Base-by-base conservation (phyloP, 75 land plant species). In the Pinus taeda region DNA sequence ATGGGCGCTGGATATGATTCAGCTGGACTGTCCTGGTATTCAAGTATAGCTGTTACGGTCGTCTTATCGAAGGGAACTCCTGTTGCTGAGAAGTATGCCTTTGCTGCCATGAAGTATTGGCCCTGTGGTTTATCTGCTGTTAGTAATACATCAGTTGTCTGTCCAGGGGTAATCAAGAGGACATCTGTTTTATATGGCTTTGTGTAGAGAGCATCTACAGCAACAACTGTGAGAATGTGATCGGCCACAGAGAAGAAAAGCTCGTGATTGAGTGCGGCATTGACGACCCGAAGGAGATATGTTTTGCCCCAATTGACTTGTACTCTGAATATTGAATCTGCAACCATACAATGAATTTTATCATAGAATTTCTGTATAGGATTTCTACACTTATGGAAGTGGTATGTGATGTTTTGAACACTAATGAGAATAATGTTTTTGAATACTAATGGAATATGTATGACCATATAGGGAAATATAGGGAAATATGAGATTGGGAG, bases 201-300 rank as follows among this genome's bases (percentile, higher is more conserved):
- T n/a, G 69, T 67, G 63, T 82, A 85, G 20, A 49, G 49, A 30
- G 71, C 80, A 59, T 85, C 86, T 21, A 59, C 33, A 7, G 61
- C 85, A 59, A 85, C 87, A 17, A 85, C 87, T 21, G 80, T 82
- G 22, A 85, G 71, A 12, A 36, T 69, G 75, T 85, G 87, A 8
- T 64, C 63, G n/a, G 87, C 87, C n/a, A 85, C 39, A 12, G 62
- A 58, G 45, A 85, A 67, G 81, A 78, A 85, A 13, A 78, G 24
- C 12, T 61, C 67, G 22, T 75, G 39, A 60, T 75, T 82, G 63
- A 74, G 21, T 18, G 58, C 74, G 15, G 73, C 79, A 58, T 77
- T 77, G 69, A 73, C 79, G 59, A 81, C 22, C 57, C 73, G 65
- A 37, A 80, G 78, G 26, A 76, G 81, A 29, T 80, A 80, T 6